Base-by-base conservation (phyloP, 352 stramenopile species). In the Thraustochytrium striatum region DNA sequence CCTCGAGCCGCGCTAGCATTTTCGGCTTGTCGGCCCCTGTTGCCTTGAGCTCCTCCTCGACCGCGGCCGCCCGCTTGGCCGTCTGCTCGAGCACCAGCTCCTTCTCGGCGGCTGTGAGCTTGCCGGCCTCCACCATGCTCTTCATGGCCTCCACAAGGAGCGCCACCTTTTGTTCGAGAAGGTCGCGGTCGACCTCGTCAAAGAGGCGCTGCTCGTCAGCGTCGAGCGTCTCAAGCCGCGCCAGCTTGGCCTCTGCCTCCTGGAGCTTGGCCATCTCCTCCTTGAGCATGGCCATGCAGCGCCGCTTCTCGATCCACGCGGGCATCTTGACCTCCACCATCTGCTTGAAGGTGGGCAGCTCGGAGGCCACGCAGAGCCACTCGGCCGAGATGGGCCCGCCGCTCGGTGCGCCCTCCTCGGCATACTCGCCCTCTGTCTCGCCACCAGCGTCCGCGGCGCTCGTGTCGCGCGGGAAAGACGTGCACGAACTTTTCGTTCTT, bases 401-500 rank as follows among this genome's bases (percentile, higher is more conserved):
- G 39, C 5, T 47, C 39, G 13, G 39, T 13, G 39, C 39, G 39
- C 39, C 39, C 39, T 47, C 39, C 39, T 47, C 39, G 39, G 83
- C 61, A 9, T 62, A 50, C 28, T 83, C 78, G 19, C 78, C 65
- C 19, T 81, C 79, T 28, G 78, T 61, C 2, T 38, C 75, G 11
- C 52, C 59, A 1, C 69, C 47, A 0, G 11, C 36, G 28, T 36
- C 55, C 21, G 25, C 58, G 30, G 43, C 30, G 33, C 35, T 35
- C 61, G 11, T 28, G 38, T 3, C 90, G 62, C 72, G 82, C 81
- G 2, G 89, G 89, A 85, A 92, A 92, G 1, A 93, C 88, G 28
- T 92, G 87, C 8, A 93, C 87, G 11, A 88, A 92, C 44, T 90
- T 89, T 1, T 91, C 43, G 83, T 93, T 93, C 69, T 91, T 91